phyloP scores from a whole-genome alignment of 2,329 filamentous ascomycete species.

The Aspergillus spinulosporus region DNA sequence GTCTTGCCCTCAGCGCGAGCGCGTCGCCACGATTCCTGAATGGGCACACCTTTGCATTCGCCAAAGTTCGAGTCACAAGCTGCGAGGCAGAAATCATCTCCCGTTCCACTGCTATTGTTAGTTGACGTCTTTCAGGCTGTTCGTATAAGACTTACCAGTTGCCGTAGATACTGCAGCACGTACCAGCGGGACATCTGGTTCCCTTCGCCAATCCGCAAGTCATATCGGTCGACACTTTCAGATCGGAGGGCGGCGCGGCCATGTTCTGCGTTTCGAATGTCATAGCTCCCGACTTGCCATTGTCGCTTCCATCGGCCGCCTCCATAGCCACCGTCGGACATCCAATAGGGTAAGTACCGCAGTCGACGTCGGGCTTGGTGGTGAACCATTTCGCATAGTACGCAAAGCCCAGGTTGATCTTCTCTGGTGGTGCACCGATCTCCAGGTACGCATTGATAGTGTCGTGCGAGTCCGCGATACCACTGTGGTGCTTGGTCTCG shows the following conservation, averaged over 20 bases:
- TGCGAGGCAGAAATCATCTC: conserved; percentile 33
- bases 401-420: conserved; percentile 66
- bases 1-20: conserved; percentile 57
- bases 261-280: conserved; percentile 50
- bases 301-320: conserved; percentile 60
- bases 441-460: conserved; percentile 61
- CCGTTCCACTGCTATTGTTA: conserved; percentile 32
- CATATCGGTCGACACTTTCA: conserved; percentile 31
- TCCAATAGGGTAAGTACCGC: conserved; percentile 52
- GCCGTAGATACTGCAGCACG: conserved; percentile 40
- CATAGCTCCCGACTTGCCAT: conserved; percentile 52
- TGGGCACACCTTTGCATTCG: conserved; percentile 48
- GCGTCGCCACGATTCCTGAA: conserved; percentile 58
- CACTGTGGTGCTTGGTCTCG: conserved; percentile 64
- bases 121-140: neutral
- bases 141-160: conserved; percentile 32
- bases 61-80: conserved; percentile 43
- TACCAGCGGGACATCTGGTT: conserved; percentile 32
- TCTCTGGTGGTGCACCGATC: conserved; percentile 55
- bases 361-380: conserved; percentile 52
- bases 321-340: conserved; percentile 63
- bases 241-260: conserved; percentile 24
- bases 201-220: conserved; percentile 34
- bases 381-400: conserved; percentile 71
- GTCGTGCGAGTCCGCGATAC: conserved; percentile 56